Evolutionary conservation across 2,329 filamentous ascomycete genomes (phyloP), one percentile per base, ranked within the genome.

Genomic region (Sporothrix humicola): DNA sequence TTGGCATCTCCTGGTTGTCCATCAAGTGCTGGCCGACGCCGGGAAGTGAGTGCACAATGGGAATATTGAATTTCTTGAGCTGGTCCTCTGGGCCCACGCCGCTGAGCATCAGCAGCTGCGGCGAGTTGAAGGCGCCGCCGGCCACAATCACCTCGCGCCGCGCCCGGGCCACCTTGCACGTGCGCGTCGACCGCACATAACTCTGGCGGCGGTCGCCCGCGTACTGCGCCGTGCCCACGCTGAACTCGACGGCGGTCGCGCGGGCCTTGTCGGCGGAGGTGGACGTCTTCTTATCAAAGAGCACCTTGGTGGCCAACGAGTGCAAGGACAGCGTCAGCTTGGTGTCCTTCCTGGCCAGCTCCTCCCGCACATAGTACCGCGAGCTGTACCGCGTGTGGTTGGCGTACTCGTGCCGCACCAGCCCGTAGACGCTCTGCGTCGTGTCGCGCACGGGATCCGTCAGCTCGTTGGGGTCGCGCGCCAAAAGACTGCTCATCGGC

Each of bases 11-110:
- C 69, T 83, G 81, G 74, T 83, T 82, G 73, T 88, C 86, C 74
- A 82, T 81, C 75, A 88, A 80, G 73, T 86, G 85, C 77, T 87
- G 82, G 5, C 86, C 87, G 2, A 88, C 87, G 1, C 86, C 85
- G 0, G 83, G 82, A 0, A 84, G 81, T 65, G 86, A 82, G 6
- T 81, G 81, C 2, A 88, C 74, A 0, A 86, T 77, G 0, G 82
- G 78, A 31, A 88, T 88, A 10, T 82, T 78, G 65, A 85, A 81
- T 26, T 81, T 78, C 6, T 81, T 66, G 1, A 89, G 81, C n/a
- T 84, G 54, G 8, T 42, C 65, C 3, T n/a, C 20, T 17, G 70
- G 61, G n/a, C 74, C 74, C 26, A 75, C 42, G 52, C 74, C 74
- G 65, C 72, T 74, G 5, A 87, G 81, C 79, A 85, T 85, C 7